Evolutionary conservation across 768 basidiomycete genomes (phyloP).

Genomic region (Lactifluus hygrophoroides): DNA sequence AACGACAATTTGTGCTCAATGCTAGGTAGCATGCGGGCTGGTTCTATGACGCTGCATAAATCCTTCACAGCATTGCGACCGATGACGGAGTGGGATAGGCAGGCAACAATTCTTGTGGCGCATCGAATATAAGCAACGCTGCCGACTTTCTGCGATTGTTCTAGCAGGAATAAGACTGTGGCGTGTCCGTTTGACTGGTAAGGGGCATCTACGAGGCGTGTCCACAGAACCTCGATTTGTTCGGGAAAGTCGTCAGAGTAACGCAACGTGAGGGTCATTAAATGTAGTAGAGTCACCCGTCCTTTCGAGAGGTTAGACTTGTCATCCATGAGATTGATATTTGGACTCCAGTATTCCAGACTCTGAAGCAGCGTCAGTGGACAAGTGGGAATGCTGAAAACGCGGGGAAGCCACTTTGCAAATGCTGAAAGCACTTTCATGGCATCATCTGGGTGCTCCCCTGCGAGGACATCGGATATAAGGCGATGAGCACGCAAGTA

Average conservation of each 20-base stretch:
- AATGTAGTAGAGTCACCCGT: conserved; percentile 60
- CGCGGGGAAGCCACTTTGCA: conserved; percentile 59
- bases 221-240: conserved; percentile 75
- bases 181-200: conserved; percentile 70
- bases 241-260: conserved; percentile 69
- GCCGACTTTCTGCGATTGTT: conserved; percentile 80
- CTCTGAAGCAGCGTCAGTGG: conserved; percentile 63
- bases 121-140: conserved; percentile 70
- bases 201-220: conserved; percentile 63
- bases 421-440: conserved; percentile 60
- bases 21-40: conserved; percentile 72
- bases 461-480: conserved; percentile 70
- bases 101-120: conserved; percentile 75
- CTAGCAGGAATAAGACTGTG: conserved; percentile 72
- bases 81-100: conserved; percentile 66
- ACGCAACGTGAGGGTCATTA: conserved; percentile 74
- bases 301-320: conserved; percentile 51
- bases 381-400: conserved; percentile 43
- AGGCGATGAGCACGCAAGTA: conserved; percentile 75
- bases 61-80: conserved; percentile 73
- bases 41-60: conserved; percentile 77
- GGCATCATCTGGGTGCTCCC: conserved; percentile 61
- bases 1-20: conserved; percentile 60
- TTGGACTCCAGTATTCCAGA: conserved; percentile 76
- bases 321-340: conserved; percentile 63